A percentile compares a stretch with the other conserved stretches of the same genome.
Conservation (phyloP, 768 basidiomycete genomes). For the Russula emetica region DNA sequence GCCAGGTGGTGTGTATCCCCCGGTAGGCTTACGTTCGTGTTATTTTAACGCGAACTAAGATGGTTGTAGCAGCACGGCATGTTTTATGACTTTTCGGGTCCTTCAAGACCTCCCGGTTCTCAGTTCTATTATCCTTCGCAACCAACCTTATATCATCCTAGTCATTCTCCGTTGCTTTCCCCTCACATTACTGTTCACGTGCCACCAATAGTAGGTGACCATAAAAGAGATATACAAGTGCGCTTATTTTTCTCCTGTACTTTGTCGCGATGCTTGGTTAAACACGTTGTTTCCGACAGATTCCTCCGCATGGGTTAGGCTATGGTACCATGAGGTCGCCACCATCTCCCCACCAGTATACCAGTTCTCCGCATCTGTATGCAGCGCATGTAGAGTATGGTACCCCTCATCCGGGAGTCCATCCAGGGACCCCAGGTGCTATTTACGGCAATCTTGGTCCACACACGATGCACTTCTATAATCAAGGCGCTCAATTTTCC, state of each 20-base stretch:
- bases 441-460: conserved; percentile 39
- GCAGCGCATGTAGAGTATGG: conserved; percentile 46
- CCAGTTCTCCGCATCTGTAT: conserved; percentile 35
- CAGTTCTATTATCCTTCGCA: conserved; percentile 62
- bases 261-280: conserved; percentile 36
- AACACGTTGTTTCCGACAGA: conserved; percentile 43
- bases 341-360: conserved; percentile 41
- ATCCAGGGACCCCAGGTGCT: conserved; percentile 30
- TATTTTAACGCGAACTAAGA: conserved; percentile 42
- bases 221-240: conserved; percentile 58
- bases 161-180: conserved; percentile 52
- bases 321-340: conserved; percentile 42
- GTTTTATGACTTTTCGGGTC: conserved; percentile 56
- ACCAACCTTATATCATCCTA: conserved; percentile 54
- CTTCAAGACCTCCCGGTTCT: conserved; percentile 45
- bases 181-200: conserved; percentile 43
- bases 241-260: conserved; percentile 13
- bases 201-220: conserved; percentile 44
- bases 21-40: conserved; percentile 39
- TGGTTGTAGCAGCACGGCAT: conserved; percentile 43
- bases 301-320: conserved; percentile 41
- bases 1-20: conserved; percentile 47
- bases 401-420: conserved; percentile 43
- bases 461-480: conserved; percentile 27
- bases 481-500: conserved; percentile 40